Evolutionary conservation across 176 grass and related monocot species (phyloP), one percentile per base, ranked within the genome.

Genomic region (Pharus latifolius): DNA sequence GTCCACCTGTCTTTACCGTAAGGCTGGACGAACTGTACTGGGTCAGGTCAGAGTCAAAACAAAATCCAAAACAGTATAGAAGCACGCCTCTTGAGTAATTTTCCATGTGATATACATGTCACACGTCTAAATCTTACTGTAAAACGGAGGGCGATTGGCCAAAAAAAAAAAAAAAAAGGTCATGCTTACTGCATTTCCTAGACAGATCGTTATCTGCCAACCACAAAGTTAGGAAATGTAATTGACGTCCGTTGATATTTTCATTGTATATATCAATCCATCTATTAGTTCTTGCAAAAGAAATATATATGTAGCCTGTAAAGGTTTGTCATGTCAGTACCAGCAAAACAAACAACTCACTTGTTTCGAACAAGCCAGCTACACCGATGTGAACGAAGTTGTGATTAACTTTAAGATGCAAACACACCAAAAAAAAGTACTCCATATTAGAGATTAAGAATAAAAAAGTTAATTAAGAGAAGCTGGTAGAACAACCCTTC

Each of bases 401-500:
- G 33, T 54, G 38, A 55, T 52, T 74, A 42, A 32, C 5, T 70
- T 27, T 13, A 9, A 20, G 35, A 54, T 30, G 15, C 41, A 49
- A 35, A 2, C 31, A 10, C 8, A 52, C 27, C 30, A 30, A 44
- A 13, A 29, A 16, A 44, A 32, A 49, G n/a, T n/a, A 1, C 7
- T 32, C 25, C 33, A 17, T 30, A 17, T 0, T 27, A 25, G 27
- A 18, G 63, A 48, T 15, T 19, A 28, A 16, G 44, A 34, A 7
- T 10, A 10, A 40, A 1, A 1, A n/a, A 15, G 26, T 13, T 35
- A 33, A 61, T 17, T 14, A 15, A 45, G 27, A 15, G 56, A 35
- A 80, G 28, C 68, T 7, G 77, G 77, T 80, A 45, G 25, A 63
- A 45, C 67, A 45, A 72, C 67, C 57, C 25, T 24, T 46, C 56